Evolutionary conservation across 495 filamentous ascomycete genomes (phyloP), one percentile per base, ranked within the genome.

Genomic region (Venustampulla echinocandica): DNA sequence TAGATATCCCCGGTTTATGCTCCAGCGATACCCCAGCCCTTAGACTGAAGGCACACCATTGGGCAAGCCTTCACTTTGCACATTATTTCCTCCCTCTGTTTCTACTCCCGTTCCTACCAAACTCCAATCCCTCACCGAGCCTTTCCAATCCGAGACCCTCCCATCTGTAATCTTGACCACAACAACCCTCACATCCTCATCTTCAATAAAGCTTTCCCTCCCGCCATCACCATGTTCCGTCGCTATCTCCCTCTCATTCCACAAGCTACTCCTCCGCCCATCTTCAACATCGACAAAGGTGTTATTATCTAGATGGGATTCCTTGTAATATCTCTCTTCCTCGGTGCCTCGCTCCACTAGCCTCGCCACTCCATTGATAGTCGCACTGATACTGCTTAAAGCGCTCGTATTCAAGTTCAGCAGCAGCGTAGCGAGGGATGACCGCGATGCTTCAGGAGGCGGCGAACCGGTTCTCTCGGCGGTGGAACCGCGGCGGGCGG

Each of bases 341-440:
- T 85, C 84, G 1, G 78, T 84, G 1, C 81, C 87, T 4, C 66
- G 57, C 4, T 80, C 71, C 27, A 94, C 70, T 28, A 98, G 68
- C 21, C 73, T 65, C 2, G 92, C 90, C 23, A 76, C 69, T 7
- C 92, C 92, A 54, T 90, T 92, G 58, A 98, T 89, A 1, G 92
- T 96, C 3, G 87, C 89, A 53, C 81, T 87, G 63, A 98, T 98
- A 57, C 81, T 85, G n/a, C 79, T 85, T 47, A 98, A 68, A 9
- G 82, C 84, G 24, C 82, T 84, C 10, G 85, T 87, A 64, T 98
- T 98, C 43, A 97, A 69, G 66, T 90, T 90, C 53, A 90, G 71
- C 11, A 98, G 75, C 27, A 96, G 69, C 20, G 77, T 79, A 0
- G 88, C 89, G 1, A 98, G 75, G 21, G 80, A 84, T 25, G 80